Evolutionary conservation across 108 stramenopile species (phyloP).

Genomic region (Skeletonema menzelii): DNA sequence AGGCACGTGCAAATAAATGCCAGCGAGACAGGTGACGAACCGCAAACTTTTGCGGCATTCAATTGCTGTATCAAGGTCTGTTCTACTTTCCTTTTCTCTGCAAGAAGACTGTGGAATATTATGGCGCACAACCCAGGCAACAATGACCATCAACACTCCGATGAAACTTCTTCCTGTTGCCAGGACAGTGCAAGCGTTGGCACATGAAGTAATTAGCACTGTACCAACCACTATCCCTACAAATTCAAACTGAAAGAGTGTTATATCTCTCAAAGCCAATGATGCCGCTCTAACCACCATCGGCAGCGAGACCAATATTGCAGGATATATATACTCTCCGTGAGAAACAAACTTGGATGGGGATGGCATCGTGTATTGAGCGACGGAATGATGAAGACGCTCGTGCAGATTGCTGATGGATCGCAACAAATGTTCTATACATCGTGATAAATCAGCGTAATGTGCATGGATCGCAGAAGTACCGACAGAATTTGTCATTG

Average conservation of each 20-base stretch:
- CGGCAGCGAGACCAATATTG: conserved; percentile 70
- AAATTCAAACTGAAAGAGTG: conserved; percentile 43
- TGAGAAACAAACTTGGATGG: conserved; percentile 79
- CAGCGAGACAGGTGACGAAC: conserved; percentile 61
- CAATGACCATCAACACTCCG: conserved; percentile 3
- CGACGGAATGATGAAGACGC: conserved; percentile 83
- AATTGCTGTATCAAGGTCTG: neutral
- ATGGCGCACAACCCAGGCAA: neutral
- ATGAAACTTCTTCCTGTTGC: neutral
- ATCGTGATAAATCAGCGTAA: conserved; percentile 55
- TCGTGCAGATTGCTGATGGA: conserved; percentile 84
- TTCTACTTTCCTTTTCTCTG: neutral
- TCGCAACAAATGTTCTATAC: conserved; percentile 61
- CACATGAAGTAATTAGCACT: conserved; percentile 8
- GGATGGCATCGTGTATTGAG: conserved; percentile 76
- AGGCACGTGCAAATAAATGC: conserved; percentile 70
- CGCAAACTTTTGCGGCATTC: conserved; percentile 53
- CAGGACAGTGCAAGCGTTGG: conserved; percentile 3
- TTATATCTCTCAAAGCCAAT: conserved; percentile 55
- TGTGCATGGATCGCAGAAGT: conserved; percentile 32
- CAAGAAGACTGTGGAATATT: neutral
- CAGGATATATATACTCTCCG: conserved; percentile 80
- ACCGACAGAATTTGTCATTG: neutral
- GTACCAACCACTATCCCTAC: conserved; percentile 29
- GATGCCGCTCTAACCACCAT: conserved; percentile 66